phyloP scores from a whole-genome alignment of 1,139 yeast genomes.

The Pichia sp. region DNA sequence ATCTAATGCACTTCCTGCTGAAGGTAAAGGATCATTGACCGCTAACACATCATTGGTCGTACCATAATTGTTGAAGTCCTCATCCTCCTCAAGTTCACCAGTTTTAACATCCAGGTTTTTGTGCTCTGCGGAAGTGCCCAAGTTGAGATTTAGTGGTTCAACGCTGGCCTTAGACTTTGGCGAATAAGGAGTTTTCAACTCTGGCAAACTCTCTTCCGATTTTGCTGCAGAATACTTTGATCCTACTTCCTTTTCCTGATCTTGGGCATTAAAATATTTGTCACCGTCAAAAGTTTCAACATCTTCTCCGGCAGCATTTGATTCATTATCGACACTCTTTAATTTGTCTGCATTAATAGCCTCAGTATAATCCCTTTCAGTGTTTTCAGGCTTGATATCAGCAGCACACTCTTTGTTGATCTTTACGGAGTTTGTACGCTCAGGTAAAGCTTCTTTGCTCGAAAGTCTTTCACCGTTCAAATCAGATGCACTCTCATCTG shows the following conservation, averaged over 20 bases:
- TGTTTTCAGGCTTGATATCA: no score
- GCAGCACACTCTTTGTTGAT: no score
- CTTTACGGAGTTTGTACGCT: background rate
- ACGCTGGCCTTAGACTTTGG: background rate
- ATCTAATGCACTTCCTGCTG: slow-evolving; percentile 23
- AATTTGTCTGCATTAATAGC: no score
- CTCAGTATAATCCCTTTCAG: no score
- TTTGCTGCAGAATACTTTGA: background rate
- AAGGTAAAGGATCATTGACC: slow-evolving; percentile 1
- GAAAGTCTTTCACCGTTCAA: background rate
- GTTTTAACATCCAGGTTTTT: no score
- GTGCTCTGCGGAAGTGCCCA: background rate
- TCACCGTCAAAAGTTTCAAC: slow-evolving; percentile 6
- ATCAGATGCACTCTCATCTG: background rate
- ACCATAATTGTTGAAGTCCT: slow-evolving; percentile 13
- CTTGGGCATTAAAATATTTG: slow-evolving; percentile 2
- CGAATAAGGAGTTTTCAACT: background rate
- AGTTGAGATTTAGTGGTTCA: background rate
- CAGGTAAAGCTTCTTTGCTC: background rate
- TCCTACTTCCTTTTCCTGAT: background rate
- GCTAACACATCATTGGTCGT: background rate
- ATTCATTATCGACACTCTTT: background rate
- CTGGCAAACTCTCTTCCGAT: background rate
- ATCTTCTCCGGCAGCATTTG: background rate
- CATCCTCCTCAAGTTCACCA: slow-evolving; percentile 2